Base-by-base conservation (phyloP, 306 rosid species). In the Mimosa pudica region DNA sequence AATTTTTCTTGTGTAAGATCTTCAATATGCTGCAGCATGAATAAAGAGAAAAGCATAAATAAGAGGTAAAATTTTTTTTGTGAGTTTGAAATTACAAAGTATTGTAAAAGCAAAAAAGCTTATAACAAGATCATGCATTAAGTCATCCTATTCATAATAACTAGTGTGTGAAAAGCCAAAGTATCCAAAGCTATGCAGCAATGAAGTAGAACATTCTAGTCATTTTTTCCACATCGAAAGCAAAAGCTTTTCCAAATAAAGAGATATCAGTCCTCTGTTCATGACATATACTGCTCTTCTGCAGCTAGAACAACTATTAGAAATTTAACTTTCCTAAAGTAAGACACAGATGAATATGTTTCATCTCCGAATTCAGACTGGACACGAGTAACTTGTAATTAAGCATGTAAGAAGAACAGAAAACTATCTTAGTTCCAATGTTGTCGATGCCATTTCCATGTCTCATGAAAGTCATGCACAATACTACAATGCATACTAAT, bases 1-100 rank as follows among this genome's bases (percentile, higher is more conserved):
- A 93, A 96, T 17, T 96, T 96, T 70, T 96, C 98, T 81, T 90
- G 94, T 0, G 99, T 96, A 85, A 96, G 81, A 87, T 96, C 99
- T 87, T 96, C 99, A 86, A 93, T 96, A 86, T 96, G 94, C 99
- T 96, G 92, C 84, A 81, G 52, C 49, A 77, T 49, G 67, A 70
- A 52, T 74, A 60, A 80, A 30, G 68, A 38, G 65, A 62, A 54
- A 63, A 52, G 7, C 55, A 48, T 65, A 33, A 60, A 65, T 30
- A 61, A 35, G 55, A 54, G 60, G 12, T 30, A 5, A 20, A 3
- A 66, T 32, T 71, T 24, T 14, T 46, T 58, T 72, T 68, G 14
- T 18, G 63, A 55, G 73, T 52, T 70, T 32, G 16, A 41, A 48
- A 80, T 52, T 70, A 47, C 33, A 32, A 48, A 77, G 65, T 65